These are phyloP conservation scores for Penicillium janthinellum DNA, from an alignment of 2,329 filamentous ascomycete species.

Conservation along the genomic window DNA sequence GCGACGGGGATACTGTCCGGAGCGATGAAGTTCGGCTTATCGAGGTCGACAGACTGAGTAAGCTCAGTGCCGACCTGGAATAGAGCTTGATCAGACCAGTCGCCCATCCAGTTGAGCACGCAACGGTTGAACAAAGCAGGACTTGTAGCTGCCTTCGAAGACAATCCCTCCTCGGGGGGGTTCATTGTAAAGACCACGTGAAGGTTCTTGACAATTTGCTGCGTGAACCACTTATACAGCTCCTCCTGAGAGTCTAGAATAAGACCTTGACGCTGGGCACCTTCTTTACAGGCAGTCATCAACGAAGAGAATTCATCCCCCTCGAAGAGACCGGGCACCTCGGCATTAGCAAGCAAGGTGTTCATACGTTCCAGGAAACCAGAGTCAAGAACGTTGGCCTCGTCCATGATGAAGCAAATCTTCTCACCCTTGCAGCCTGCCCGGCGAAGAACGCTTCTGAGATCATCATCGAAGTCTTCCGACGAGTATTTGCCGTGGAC, in stretches of 20 bases:
- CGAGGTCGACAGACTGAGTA: conserved; percentile 93
- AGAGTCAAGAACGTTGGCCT: conserved; percentile 96
- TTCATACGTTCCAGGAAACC: conserved; percentile 99
- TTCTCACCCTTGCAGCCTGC: conserved; percentile 98
- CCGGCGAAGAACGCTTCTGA: conserved; percentile 87
- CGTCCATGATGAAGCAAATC: conserved; percentile 99
- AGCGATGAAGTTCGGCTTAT: conserved; percentile 79
- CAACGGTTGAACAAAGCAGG: conserved; percentile 99
- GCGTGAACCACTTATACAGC: conserved; percentile 99
- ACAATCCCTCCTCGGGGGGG: conserved; percentile 90
- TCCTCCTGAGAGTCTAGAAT: conserved; percentile 97
- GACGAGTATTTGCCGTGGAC: conserved; percentile 98
- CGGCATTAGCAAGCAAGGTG: conserved; percentile 96
- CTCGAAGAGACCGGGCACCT: conserved; percentile 97
- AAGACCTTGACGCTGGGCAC: conserved; percentile 90
- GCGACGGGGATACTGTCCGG: conserved; percentile 92
- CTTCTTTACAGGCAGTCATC: conserved; percentile 99
- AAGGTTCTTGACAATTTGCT: conserved; percentile 97
- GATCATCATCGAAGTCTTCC: conserved; percentile 97
- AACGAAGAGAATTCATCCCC: conserved; percentile 98
- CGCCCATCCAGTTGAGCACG: conserved; percentile 99
- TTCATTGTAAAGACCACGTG: conserved; percentile 99
- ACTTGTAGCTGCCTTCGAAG: conserved; percentile 95
- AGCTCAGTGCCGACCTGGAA: conserved; percentile 97
- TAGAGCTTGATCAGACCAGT: conserved; percentile 98